Evolutionary conservation across 305 asterid genomes (phyloP).

Genomic region (Ilex paraguariensis): DNA sequence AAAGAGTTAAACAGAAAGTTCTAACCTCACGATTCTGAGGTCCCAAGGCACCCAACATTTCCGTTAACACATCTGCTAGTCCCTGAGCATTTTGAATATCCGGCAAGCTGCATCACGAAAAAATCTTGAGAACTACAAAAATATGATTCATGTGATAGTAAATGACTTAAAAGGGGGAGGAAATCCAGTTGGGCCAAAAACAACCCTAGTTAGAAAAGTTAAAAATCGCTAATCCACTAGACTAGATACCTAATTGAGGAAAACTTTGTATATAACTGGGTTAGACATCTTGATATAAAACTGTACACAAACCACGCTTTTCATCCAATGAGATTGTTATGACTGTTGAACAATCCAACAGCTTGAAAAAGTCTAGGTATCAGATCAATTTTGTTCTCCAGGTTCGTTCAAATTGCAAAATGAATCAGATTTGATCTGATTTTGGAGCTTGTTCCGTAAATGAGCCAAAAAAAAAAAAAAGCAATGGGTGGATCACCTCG

Average conservation of each 20-base stretch:
- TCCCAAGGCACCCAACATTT: constrained; percentile 83
- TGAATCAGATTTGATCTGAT: no score
- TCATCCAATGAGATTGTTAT: no score
- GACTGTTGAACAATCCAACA: no score
- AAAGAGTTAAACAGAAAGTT: not conserved
- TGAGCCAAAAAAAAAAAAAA: no score
- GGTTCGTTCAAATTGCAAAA: no score
- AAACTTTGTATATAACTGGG: not conserved
- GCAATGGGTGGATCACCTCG: no score
- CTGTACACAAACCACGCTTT: not conserved
- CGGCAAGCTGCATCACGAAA: constrained; percentile 46
- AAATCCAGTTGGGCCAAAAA: not conserved
- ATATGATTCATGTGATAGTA: not conserved
- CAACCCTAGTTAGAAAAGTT: no score
- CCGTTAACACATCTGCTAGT: constrained; percentile 72
- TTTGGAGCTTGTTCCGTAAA: no score
- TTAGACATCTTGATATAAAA: not conserved
- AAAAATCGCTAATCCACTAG: no score
- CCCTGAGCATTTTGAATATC: constrained; percentile 92
- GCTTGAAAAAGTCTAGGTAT: no score
- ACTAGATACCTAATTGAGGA: not conserved
- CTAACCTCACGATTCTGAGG: constrained; percentile 74
- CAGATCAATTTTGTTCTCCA: no score
- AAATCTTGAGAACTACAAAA: not conserved
- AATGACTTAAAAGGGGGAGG: not conserved